Percentiles rank a stretch among this genome's conserved stretches.
Evolutionary conservation across 1,284 basidiomycete genomes (phyloP).

Genomic region (Cryptococcus neoformans): DNA sequence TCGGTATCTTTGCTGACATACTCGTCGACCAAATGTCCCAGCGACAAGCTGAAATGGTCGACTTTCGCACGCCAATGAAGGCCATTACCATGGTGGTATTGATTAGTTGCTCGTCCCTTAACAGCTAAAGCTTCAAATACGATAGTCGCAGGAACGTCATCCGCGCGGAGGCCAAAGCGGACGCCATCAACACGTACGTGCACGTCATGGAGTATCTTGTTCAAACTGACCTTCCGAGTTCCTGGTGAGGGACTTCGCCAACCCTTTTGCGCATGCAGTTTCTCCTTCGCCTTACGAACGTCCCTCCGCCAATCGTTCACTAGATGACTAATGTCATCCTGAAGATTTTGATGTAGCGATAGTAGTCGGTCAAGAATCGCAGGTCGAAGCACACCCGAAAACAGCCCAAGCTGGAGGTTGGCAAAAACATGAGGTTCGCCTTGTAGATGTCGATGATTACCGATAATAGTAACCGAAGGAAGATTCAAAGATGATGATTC

Average conservation of each 20-base stretch:
- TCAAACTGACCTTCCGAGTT: not conserved
- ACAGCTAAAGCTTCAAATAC: conserved; percentile 40
- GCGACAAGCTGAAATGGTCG: conserved; percentile 39
- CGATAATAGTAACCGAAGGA: conserved; percentile 22
- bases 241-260: not conserved
- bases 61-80: conserved; percentile 41
- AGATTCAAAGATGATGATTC: conserved; percentile 30
- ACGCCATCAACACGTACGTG: conserved; percentile 31
- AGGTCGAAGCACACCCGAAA: conserved; percentile 45
- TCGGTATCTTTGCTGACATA: conserved; percentile 19
- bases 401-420: conserved; percentile 38
- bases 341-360: conserved; percentile 40
- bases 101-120: conserved; percentile 29
- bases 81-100: conserved; percentile 11
- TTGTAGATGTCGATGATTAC: conserved; percentile 8
- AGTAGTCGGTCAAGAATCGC: conserved; percentile 43
- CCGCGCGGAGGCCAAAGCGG: conserved; percentile 39
- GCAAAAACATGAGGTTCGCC: conserved; percentile 18
- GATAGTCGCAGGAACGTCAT: conserved; percentile 40
- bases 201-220: conserved; percentile 18
- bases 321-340: conserved; percentile 35
- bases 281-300: conserved; percentile 1
- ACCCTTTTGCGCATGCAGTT: not conserved
- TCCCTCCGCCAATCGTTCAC: conserved; percentile 23
- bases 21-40: conserved; percentile 31